phyloP scores from a whole-genome alignment of 2,329 filamentous ascomycete species.

The Trichoderma harzianum region DNA sequence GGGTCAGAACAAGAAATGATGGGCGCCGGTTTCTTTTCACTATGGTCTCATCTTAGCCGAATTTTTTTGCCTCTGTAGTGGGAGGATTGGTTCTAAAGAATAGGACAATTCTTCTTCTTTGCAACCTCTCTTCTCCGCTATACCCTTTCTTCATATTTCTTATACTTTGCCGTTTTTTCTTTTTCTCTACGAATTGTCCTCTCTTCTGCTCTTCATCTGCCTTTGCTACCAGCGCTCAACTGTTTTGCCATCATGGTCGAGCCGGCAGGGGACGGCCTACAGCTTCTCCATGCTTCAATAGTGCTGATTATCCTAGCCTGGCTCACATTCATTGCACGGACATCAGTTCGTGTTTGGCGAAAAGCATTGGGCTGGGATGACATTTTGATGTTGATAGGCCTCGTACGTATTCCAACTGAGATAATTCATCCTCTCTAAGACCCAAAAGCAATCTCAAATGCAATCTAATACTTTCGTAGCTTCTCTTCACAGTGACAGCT shows the following conservation, averaged over 20 bases:
- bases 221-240: background rate
- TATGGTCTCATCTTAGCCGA: constrained; percentile 7
- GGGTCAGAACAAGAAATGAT: constrained; percentile 7
- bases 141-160: background rate
- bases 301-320: background rate
- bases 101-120: background rate
- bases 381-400: constrained; percentile 6
- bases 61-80: background rate
- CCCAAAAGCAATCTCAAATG: background rate
- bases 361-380: constrained; percentile 9
- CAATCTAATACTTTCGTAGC: constrained; percentile 4
- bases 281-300: constrained; percentile 7
- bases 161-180: background rate
- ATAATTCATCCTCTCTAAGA: background rate
- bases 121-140: background rate
- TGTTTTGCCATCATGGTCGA: constrained; percentile 7
- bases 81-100: background rate
- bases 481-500: constrained; percentile 10
- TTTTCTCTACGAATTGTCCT: background rate
- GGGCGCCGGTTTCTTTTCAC: background rate
- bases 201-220: background rate
- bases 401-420: background rate
- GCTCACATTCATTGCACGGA: background rate
- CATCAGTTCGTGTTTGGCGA: constrained; percentile 1
- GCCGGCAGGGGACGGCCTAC: constrained; percentile 2